Base-by-base conservation (phyloP, 2,329 filamentous ascomycete genomes). In the Sporothrix pallida region DNA sequence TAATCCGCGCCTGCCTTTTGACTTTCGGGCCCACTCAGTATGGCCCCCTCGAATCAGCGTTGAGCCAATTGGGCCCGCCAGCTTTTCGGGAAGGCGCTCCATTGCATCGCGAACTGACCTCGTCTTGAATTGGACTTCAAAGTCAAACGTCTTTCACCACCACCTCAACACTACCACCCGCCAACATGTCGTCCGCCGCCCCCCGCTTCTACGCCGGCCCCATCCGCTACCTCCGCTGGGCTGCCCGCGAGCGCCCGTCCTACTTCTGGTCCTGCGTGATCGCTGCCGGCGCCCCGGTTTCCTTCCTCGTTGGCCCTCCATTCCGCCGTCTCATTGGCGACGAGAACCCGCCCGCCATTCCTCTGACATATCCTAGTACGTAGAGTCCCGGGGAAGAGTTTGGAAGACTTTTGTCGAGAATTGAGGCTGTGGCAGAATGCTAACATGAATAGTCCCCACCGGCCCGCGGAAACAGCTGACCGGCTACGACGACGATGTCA, bases 361-460 rank as follows among this genome's bases (percentile, higher is more conserved):
- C 96, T 46, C 84, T 95, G 82, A 97, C 94, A 81, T 99, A 98
- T 86, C 96, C 96, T 75, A 89, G 95, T 98, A 89, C 82, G 93
- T 88, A 26, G 7, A 1, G 3, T 44, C 13, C 13, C 17, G 13
- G 7, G 2, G 3, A 17, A 10, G 8, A 12, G 9, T 13, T 3
- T 12, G 44, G 12, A 20, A 3, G 7, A 20, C 4, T 2, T 13
- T 37, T 37, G 31, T 37, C 31, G 31, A 37, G 31, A 37, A 37
- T 37, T 37, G 31, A 37, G 31, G 31, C 7, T 6, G 31, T 37
- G 31, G 31, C 31, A 37, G 31, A 5, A 2, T 69, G 13, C 68
- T 73, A 56, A 75, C 68, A 8, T 13, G 5, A 2, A 20, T 3
- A 71, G 62, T 73, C 65, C 74, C 72, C 15, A 77, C 83, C 13